Evolutionary conservation across 495 filamentous ascomycete species (phyloP), one percentile per base, ranked within the genome.

Genomic region (Parathielavia hyrcaniae): DNA sequence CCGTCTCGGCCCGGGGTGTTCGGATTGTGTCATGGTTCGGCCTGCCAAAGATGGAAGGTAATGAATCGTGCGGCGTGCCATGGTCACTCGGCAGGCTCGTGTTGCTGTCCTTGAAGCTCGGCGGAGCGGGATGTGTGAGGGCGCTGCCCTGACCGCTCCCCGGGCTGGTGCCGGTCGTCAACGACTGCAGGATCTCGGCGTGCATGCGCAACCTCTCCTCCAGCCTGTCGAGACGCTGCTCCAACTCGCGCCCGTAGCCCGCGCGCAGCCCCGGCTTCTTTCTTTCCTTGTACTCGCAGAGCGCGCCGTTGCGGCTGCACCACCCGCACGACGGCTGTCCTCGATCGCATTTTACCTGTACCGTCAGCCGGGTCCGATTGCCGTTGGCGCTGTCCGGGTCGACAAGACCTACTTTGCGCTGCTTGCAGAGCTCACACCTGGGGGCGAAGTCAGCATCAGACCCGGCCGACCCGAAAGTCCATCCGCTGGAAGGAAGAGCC

Each of bases 201-300:
- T 81, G 77, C 1, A 71, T 66, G 19, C 72, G 67, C n/a, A 81
- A 52, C 26, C 78, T 74, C 35, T 74, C 75, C 55, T 80, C 79
- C 14, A 82, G 72, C 67, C 76, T 74, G 63, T 83, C 81, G 30
- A 96, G 79, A 32, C 90, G 79, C 61, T 90, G 86, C 68, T 96
- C 90, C 40, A 96, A 73, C 71, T 96, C 90, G 55, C 90, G 80
- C 1, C 90, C 90, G 69, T 95, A 95, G 1, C 90, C 90, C 49
- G 90, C 90, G 57, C 89, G 75, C 48, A 92, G 73, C 1, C 88
- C 89, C 20, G 89, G 89, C 69, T 92, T 92, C 74, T 90, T 92
- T 19, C 89, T 80, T 65, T 89, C 87, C 67, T 85, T 89, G 71
- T 93, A 93, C 68, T 91, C 86, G 73, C 89, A 93, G 26, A 75